Percentiles rank a stretch among this genome's conserved stretches.
Conservation (phyloP, 768 basidiomycete genomes). For the Omphalotus guepiniiformis region DNA sequence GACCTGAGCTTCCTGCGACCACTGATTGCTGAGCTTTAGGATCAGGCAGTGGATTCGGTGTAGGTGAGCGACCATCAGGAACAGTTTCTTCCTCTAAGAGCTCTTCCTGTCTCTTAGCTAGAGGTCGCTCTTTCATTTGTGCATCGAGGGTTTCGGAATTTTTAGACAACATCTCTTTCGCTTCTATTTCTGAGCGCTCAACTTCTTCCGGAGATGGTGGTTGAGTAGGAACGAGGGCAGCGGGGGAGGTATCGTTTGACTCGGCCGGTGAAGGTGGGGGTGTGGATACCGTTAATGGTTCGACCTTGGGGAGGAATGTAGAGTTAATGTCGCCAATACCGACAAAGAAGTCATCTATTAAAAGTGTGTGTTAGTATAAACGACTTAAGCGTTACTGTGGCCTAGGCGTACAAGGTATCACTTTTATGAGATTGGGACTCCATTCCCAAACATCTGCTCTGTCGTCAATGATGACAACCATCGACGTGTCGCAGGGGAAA, state of each 20-base stretch:
- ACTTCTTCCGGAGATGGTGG: conserved; percentile 32
- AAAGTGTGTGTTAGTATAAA: conserved; percentile 15
- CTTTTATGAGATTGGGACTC: conserved; percentile 95
- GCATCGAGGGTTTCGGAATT: conserved; percentile 79
- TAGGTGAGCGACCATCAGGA: conserved; percentile 11
- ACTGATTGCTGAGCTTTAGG: not conserved
- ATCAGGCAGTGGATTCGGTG: not conserved
- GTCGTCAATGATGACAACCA: conserved; percentile 99
- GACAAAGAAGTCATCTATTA: conserved; percentile 91
- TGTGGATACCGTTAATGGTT: conserved; percentile 42
- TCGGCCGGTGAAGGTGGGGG: conserved; percentile 19
- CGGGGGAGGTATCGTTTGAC: conserved; percentile 14
- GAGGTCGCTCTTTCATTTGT: conserved; percentile 79
- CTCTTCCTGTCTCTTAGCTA: conserved; percentile 85
- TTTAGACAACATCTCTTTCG: conserved; percentile 57
- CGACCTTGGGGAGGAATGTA: conserved; percentile 81
- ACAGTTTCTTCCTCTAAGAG: conserved; percentile 45
- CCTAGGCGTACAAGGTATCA: conserved; percentile 80
- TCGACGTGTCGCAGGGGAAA: conserved; percentile 95
- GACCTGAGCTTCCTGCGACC: not conserved
- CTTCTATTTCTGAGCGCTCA: conserved; percentile 40
- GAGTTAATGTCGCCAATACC: conserved; percentile 99
- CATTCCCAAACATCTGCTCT: conserved; percentile 98
- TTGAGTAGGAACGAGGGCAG: conserved; percentile 13
- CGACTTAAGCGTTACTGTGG: not conserved